Evolutionary conservation across 2,329 filamentous ascomycete species (phyloP), one percentile per base, ranked within the genome.

Genomic region (Paecilomyces fulvus): DNA sequence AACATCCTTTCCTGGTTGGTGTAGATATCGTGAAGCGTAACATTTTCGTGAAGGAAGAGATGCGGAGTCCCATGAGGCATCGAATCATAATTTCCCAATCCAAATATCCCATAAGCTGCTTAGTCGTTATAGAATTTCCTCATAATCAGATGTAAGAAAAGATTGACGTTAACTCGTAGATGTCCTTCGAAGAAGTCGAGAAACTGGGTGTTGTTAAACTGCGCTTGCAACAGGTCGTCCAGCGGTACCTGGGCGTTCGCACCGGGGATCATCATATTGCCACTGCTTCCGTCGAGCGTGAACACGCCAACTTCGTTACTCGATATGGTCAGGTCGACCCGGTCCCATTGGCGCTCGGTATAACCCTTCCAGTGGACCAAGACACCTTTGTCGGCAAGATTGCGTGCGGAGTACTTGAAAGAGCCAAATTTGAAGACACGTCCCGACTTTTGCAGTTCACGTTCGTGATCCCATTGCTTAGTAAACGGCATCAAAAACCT

Each of bases 381-480:
- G 6, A 97, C 94, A 55, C 94, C 94, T 76, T 96, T 96, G 69
- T 97, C 92, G 1, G 86, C 87, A 7, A 99, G 83, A 52, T 88
- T 86, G 53, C 91, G 87, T 3, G 90, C 92, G 55, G 89, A 92
- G 78, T 99, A 99, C 77, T 97, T 97, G 84, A 88, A 99, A 37
- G 89, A 95, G 60, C 95, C 94, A 70, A 99, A 99, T 71, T 96
- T 96, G 73, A 95, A 95, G 54, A 95, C 90, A 52, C 92, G 90
- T 28, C 94, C 94, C 7, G 88, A 88, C 57, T 90, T 88, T 69
- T 96, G 90, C 30, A 99, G 85, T 75, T 99, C 94, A 62, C 91
- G 87, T 77, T 97, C 91, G 75, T 99, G 94, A 73, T 96, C 95
- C 83, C 96, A 99, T 73, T 99, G 94, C 69, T 95, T 95, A 23